Base-by-base conservation (phyloP, 163 green algal species). In the Chloromonas sp. region DNA sequence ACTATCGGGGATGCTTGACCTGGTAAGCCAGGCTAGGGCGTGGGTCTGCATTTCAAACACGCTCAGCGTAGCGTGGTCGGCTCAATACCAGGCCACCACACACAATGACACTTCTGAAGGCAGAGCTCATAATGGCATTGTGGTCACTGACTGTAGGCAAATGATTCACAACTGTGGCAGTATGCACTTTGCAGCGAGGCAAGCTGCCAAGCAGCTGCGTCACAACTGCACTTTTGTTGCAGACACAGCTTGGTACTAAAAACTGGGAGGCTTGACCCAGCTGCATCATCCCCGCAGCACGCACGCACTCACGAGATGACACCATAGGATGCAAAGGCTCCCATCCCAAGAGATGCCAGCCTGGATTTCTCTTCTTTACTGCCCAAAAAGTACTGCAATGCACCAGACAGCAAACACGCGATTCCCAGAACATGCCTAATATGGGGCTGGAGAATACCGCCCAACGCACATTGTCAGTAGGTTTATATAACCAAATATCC, bases 261-360 rank as follows among this genome's bases (percentile, higher is more conserved):
- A 36, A 36, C 36, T 36, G 36, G 36, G 36, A 36, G 36, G 36
- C 36, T 5, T 61, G 57, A 81, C 36, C 2, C 36, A 13, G 11
- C 11, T 81, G 15, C 77, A 59, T 57, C 59, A 58, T 14, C 1
- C 1, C 57, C 1, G 3, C 2, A 13, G 62, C 60, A 59, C 78
- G 81, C 81, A 78, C 59, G 1, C 13, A 60, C 78, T 61, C 58
- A 77, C 59, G 61, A 70, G 1, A 61, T 83, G 36, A 71, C 14
- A 11, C 61, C 66, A 66, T 89, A 89, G 14, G 61, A 79, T 0
- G 81, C 83, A 36, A 89, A 89, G 0, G 86, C 86, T n/a, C 83
- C 86, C 83, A 87, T 87, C 62, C 86, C 86, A 0, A 89, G 83
- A 58, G 86, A 78, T 13, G 86, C 86, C 13, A 89, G 74, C 74